These are phyloP conservation scores for Podila horticola DNA, from an alignment of 192 early-diverging fungal genomes.

Conservation along the genomic window DNA sequence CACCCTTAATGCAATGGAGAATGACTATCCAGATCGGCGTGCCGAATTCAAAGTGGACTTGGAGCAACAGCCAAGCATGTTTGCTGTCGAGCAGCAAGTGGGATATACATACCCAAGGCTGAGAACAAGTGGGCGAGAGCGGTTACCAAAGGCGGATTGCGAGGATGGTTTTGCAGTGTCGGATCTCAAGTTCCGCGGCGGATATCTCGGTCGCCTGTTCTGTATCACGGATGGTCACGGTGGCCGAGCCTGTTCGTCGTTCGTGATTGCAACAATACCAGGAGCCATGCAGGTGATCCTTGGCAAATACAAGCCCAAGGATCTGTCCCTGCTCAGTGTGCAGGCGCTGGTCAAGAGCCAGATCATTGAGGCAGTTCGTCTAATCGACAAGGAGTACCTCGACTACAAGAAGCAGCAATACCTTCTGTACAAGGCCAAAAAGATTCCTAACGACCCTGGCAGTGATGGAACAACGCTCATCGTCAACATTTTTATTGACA, in stretches of 20 bases:
- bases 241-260: conserved; percentile 64
- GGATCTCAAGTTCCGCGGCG: conserved; percentile 52
- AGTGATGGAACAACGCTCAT: conserved; percentile 67
- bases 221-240: conserved; percentile 70
- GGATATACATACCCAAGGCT: conserved; percentile 68
- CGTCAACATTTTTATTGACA: conserved; percentile 62
- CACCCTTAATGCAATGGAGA: conserved; percentile 23
- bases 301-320: conserved; percentile 41
- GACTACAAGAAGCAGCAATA: conserved; percentile 61
- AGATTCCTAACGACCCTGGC: conserved; percentile 46
- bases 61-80: conserved; percentile 54
- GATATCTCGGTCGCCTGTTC: conserved; percentile 57
- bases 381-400: conserved; percentile 63
- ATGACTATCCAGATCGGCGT: conserved; percentile 29
- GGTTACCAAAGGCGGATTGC: conserved; percentile 60
- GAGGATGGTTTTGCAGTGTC: conserved; percentile 64
- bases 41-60: conserved; percentile 48
- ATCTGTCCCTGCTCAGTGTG: conserved; percentile 40
- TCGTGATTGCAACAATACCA: conserved; percentile 60
- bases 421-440: conserved; percentile 35
- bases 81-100: conserved; percentile 64
- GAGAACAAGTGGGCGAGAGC: conserved; percentile 54
- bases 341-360: conserved; percentile 57
- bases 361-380: conserved; percentile 53
- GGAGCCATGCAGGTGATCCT: conserved; percentile 56